Evolutionary conservation across 2,329 filamentous ascomycete species (phyloP).

Genomic region (Colletotrichum aenigma): DNA sequence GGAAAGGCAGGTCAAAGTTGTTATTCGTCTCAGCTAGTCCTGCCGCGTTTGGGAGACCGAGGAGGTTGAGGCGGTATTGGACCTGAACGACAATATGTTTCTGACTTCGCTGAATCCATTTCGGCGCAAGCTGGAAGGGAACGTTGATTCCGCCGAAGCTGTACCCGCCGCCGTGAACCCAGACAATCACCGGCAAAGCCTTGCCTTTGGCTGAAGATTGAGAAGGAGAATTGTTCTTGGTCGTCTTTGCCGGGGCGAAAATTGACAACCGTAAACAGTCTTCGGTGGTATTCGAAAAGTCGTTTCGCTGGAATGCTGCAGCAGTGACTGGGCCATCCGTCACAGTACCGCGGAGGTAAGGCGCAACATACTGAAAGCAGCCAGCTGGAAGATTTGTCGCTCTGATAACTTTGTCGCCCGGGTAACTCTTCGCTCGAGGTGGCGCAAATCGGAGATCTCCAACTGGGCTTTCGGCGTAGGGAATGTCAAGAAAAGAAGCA

Average conservation of each 20-base stretch:
- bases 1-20: background rate
- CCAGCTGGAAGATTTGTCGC: background rate
- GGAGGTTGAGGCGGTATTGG: background rate
- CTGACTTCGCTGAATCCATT: background rate
- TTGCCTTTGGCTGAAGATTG: background rate
- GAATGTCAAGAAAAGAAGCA: background rate
- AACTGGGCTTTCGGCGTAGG: background rate
- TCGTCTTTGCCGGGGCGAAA: background rate
- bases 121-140: background rate
- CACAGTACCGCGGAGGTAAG: background rate
- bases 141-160: constrained; percentile 49
- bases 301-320: background rate
- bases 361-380: background rate
- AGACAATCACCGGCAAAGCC: constrained; percentile 37
- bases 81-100: background rate
- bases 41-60: background rate
- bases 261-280: background rate
- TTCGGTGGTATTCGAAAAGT: background rate
- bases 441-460: background rate
- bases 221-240: background rate
- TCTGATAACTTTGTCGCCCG: background rate
- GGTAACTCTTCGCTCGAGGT: background rate
- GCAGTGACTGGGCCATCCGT: background rate
- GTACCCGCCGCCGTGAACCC: constrained; percentile 53
- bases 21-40: background rate